Percentiles rank a stretch among this genome's conserved stretches.
Conservation (phyloP, 345 rosid species). For the Brassica nigra region DNA sequence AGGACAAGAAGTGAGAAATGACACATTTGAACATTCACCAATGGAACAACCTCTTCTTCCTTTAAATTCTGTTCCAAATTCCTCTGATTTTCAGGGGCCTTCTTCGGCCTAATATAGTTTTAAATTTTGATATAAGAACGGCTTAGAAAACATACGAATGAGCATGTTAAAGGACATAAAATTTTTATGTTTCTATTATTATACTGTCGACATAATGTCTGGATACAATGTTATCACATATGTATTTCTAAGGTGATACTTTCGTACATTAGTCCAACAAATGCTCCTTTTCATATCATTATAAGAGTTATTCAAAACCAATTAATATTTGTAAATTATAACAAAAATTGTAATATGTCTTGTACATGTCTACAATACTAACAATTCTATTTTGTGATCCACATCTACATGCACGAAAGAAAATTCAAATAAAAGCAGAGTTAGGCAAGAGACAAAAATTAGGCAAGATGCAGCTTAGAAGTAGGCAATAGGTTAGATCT, state of each 20-base stretch:
- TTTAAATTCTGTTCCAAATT: constrained; percentile 17
- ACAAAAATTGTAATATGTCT: neutral
- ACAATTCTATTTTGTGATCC: neutral
- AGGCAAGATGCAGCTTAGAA: constrained; percentile 27
- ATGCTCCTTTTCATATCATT: constrained; percentile 1
- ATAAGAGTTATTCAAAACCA: neutral
- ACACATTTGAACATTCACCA: constrained; percentile 8
- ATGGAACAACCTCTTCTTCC: constrained; percentile 2
- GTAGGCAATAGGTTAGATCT: constrained; percentile 28
- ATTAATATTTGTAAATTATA: neutral
- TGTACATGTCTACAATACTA: neutral
- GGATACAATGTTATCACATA: neutral
- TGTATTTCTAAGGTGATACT: neutral
- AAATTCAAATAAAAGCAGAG: neutral
- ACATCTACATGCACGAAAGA: neutral
- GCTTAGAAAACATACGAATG: neutral
- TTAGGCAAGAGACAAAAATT: constrained; percentile 24
- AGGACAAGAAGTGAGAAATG: constrained; percentile 12
- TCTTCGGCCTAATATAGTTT: constrained; percentile 1
- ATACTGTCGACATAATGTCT: neutral
- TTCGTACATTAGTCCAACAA: neutral
- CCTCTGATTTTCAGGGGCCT: neutral
- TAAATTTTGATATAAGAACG: neutral
- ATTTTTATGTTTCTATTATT: neutral
- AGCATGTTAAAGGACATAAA: neutral